phyloP scores from a whole-genome alignment of 129 eudicot genomes.

The Lactuca saligna region DNA sequence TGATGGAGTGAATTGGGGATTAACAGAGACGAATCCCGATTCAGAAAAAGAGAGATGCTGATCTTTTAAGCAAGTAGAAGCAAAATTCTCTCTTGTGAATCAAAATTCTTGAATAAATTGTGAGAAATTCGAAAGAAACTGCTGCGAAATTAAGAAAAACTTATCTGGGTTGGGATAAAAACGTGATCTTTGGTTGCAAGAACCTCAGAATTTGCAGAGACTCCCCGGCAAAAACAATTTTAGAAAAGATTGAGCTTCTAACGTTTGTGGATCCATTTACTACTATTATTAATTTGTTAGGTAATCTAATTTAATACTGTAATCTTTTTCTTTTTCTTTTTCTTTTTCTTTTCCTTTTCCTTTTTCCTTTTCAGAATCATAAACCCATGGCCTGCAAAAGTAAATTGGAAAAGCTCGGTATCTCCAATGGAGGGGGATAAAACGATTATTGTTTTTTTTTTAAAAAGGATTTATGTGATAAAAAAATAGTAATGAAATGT shows the following conservation, averaged over 20 bases:
- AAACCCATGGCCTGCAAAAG: constrained; percentile 28
- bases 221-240: constrained; percentile 32
- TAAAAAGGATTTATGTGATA: background rate
- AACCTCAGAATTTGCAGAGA: constrained; percentile 22
- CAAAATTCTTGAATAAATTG: constrained; percentile 4
- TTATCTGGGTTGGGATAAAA: constrained; percentile 33
- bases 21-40: constrained; percentile 35
- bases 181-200: constrained; percentile 25
- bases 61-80: constrained; percentile 12
- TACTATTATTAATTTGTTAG: constrained; percentile 3
- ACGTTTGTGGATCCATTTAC: constrained; percentile 14
- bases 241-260: constrained; percentile 12
- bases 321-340: background rate
- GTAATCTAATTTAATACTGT: background rate
- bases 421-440: background rate
- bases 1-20: constrained; percentile 30
- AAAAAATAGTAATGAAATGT: background rate
- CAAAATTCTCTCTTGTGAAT: constrained; percentile 1
- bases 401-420: constrained; percentile 9
- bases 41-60: constrained; percentile 25
- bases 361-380: constrained; percentile 24
- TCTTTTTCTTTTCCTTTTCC: background rate
- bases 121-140: background rate
- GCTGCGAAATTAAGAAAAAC: constrained; percentile 24
- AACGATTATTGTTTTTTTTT: background rate